Evolutionary conservation across 176 grass and related monocot species (phyloP).

Genomic region (Musa schizocarpa): DNA sequence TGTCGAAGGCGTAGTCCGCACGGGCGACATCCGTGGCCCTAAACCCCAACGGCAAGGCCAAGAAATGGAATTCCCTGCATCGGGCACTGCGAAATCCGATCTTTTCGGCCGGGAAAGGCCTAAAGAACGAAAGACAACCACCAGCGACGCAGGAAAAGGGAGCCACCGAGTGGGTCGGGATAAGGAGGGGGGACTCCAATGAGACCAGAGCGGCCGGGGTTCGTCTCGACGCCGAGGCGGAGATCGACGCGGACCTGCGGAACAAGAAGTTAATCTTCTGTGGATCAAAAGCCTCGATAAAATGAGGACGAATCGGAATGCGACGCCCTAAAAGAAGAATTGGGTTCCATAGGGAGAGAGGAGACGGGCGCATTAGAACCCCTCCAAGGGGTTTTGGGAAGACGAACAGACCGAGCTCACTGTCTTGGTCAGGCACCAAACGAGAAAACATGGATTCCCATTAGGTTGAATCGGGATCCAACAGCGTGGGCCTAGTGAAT

Average conservation of each 20-base stretch:
- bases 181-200: neutral
- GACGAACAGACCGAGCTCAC: too few relatives aligned
- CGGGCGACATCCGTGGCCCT: slow-evolving; percentile 16
- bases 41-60: slow-evolving; percentile 28
- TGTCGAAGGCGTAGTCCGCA: slow-evolving; percentile 27
- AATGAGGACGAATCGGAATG: neutral
- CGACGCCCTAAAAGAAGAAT: neutral
- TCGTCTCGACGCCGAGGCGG: slow-evolving; percentile 34
- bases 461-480: too few relatives aligned
- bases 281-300: neutral
- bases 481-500: too few relatives aligned
- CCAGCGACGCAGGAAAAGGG: neutral
- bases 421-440: too few relatives aligned
- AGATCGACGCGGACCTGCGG: slow-evolving; percentile 32
- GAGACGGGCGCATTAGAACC: neutral
- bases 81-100: neutral
- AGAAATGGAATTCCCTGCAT: slow-evolving; percentile 42
- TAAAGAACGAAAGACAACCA: neutral
- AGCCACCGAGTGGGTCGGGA: neutral
- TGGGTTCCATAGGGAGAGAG: neutral
- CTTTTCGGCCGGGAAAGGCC: neutral
- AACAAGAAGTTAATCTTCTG: slow-evolving; percentile 48
- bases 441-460: too few relatives aligned
- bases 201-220: slow-evolving; percentile 26
- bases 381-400: too few relatives aligned